Evolutionary conservation across 1,139 yeast genomes (phyloP).

Genomic region (Yamadazyma membranifaciens): DNA sequence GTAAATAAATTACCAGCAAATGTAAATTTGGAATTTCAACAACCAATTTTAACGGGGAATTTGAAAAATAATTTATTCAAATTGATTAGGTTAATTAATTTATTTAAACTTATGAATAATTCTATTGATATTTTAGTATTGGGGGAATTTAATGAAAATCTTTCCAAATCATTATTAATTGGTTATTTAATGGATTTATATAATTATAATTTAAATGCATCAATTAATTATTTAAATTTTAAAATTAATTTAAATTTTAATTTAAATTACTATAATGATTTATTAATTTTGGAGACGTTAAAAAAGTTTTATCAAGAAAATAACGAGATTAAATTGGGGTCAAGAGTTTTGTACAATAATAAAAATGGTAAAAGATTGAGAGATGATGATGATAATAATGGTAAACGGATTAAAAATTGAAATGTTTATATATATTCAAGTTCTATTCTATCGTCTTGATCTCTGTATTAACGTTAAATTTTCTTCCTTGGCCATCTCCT

Average conservation of each 20-base stretch:
- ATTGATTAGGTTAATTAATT: slow-evolving; percentile 35
- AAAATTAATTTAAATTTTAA: slow-evolving; percentile 22
- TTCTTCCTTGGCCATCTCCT: no score
- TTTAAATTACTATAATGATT: slow-evolving; percentile 40
- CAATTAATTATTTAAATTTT: slow-evolving; percentile 20
- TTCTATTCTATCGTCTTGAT: no score
- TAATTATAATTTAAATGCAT: slow-evolving; percentile 32
- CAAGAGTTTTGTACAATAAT: slow-evolving; percentile 32
- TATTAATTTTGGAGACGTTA: slow-evolving; percentile 39
- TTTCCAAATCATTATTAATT: slow-evolving; percentile 35
- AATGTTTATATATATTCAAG: no score
- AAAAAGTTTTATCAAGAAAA: slow-evolving; percentile 41
- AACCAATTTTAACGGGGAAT: slow-evolving; percentile 42
- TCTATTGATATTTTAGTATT: slow-evolving; percentile 36
- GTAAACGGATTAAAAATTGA: slow-evolving; percentile 4
- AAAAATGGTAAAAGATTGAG: slow-evolving; percentile 31
- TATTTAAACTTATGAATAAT: slow-evolving; percentile 33
- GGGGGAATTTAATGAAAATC: slow-evolving; percentile 33
- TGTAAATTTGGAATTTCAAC: slow-evolving; percentile 24
- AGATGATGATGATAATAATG: slow-evolving; percentile 19
- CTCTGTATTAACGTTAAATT: no score
- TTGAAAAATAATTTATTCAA: slow-evolving; percentile 39
- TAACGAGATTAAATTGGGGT: slow-evolving; percentile 27
- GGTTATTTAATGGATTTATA: slow-evolving; percentile 46
- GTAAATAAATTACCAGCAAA: slow-evolving; percentile 33